These are phyloP conservation scores for Hericium coralloides DNA, from an alignment of 768 basidiomycete genomes.

Conservation along the genomic window DNA sequence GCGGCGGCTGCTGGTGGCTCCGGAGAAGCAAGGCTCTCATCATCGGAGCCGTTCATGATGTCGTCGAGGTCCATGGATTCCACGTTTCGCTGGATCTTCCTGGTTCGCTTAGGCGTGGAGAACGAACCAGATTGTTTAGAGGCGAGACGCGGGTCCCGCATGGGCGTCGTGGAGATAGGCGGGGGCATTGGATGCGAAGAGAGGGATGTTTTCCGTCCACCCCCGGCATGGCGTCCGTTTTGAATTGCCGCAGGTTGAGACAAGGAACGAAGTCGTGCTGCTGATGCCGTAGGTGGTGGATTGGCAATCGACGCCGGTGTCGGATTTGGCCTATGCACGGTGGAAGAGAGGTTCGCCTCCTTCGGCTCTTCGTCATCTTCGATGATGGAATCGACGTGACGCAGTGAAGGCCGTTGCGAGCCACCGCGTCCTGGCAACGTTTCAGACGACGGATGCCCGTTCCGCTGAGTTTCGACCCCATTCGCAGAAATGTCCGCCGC, in stretches of 20 bases:
- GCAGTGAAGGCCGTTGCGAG: slow-evolving; percentile 33
- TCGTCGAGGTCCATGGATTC: slow-evolving; percentile 74
- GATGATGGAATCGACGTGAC: slow-evolving; percentile 52
- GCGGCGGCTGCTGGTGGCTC: neutral
- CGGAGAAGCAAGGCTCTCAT: slow-evolving; percentile 27
- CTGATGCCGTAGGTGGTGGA: neutral
- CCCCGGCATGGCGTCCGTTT: slow-evolving; percentile 1
- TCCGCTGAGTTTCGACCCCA: no score
- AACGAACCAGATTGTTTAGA: neutral
- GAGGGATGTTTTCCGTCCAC: slow-evolving; percentile 2
- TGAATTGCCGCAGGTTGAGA: slow-evolving; percentile 14
- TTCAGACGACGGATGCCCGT: no score
- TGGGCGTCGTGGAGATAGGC: neutral
- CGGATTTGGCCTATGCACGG: slow-evolving; percentile 4
- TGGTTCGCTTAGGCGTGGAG: slow-evolving; percentile 38
- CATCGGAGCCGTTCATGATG: slow-evolving; percentile 61
- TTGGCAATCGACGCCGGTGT: slow-evolving; percentile 2
- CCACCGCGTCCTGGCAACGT: no score
- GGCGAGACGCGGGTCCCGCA: neutral
- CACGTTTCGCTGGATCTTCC: slow-evolving; percentile 43
- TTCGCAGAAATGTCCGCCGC: no score
- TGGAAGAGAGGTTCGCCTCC: neutral
- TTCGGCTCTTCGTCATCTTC: slow-evolving; percentile 44
- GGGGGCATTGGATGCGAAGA: slow-evolving; percentile 3
- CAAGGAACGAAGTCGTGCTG: slow-evolving; percentile 14